Evolutionary conservation across 1,284 basidiomycete genomes (phyloP).

Genomic region (Papiliotrema terrestris): DNA sequence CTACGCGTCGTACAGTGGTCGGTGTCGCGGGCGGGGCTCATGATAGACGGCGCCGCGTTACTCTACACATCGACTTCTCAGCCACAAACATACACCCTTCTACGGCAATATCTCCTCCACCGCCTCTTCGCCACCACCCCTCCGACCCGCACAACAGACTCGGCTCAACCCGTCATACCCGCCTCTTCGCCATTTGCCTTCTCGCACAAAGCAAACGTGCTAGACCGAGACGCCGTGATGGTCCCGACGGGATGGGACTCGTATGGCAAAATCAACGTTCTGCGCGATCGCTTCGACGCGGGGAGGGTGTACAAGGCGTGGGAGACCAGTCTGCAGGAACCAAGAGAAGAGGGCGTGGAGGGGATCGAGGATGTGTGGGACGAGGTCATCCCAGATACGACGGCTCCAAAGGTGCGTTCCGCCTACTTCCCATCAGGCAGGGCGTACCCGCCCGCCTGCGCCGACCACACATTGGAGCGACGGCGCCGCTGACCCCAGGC

Average conservation of each 20-base stretch:
- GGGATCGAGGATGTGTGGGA: slow-evolving; percentile 45
- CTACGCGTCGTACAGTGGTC: background rate
- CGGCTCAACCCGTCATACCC: slow-evolving; percentile 53
- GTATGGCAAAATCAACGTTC: slow-evolving; percentile 90
- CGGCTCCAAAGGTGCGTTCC: slow-evolving; percentile 29
- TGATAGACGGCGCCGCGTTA: slow-evolving; percentile 78
- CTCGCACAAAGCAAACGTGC: slow-evolving; percentile 76
- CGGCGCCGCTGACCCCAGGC: background rate
- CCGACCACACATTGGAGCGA: slow-evolving; percentile 5
- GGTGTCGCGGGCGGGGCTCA: background rate
- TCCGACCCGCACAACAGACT: slow-evolving; percentile 11
- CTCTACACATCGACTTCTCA: slow-evolving; percentile 82
- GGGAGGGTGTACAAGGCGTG: slow-evolving; percentile 76
- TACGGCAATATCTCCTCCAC: slow-evolving; percentile 85
- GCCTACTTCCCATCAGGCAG: background rate
- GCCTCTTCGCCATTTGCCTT: slow-evolving; percentile 72
- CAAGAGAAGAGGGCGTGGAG: slow-evolving; percentile 52
- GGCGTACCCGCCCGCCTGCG: background rate
- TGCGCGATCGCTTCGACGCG: slow-evolving; percentile 88
- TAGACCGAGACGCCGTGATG: slow-evolving; percentile 87
- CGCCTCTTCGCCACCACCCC: slow-evolving; percentile 64
- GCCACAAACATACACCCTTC: slow-evolving; percentile 69
- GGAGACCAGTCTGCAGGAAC: slow-evolving; percentile 54
- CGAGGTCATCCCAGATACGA: slow-evolving; percentile 44
- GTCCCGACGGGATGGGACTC: slow-evolving; percentile 96